Conservation (phyloP, 345 rosid genomes). For the Capsella bursapastoris region DNA sequence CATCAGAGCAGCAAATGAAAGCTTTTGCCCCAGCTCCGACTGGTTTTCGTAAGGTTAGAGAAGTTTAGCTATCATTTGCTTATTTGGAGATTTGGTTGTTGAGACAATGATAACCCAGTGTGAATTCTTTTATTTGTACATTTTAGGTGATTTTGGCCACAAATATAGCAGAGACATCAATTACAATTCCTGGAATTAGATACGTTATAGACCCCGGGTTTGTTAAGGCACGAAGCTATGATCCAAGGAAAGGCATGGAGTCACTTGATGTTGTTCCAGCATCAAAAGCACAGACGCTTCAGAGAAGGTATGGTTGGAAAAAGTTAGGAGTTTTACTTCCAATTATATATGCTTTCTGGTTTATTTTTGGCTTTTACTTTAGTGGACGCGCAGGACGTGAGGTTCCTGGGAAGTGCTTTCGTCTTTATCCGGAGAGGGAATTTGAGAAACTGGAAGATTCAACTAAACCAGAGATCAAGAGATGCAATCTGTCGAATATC, state of each 20-base stretch:
- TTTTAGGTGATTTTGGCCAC: slow-evolving; percentile 86
- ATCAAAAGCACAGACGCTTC: slow-evolving; percentile 91
- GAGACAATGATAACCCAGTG: slow-evolving; percentile 22
- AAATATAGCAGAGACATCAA: slow-evolving; percentile 96
- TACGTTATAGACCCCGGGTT: slow-evolving; percentile 93
- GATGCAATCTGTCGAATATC: slow-evolving; percentile 90
- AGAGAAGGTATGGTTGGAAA: slow-evolving; percentile 67
- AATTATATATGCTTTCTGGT: not conserved
- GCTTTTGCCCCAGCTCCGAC: slow-evolving; percentile 71
- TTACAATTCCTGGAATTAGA: slow-evolving; percentile 92
- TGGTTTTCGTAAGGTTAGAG: slow-evolving; percentile 80
- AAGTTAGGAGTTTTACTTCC: slow-evolving; percentile 3
- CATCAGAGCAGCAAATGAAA: slow-evolving; percentile 86
- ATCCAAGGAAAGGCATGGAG: slow-evolving; percentile 85
- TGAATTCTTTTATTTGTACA: not conserved
- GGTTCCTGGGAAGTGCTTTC: slow-evolving; percentile 93
- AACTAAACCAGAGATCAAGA: slow-evolving; percentile 88
- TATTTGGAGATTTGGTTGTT: slow-evolving; percentile 8
- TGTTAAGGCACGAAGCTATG: slow-evolving; percentile 84
- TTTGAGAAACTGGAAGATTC: slow-evolving; percentile 92
- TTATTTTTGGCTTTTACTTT: slow-evolving; percentile 39
- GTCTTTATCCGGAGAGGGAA: slow-evolving; percentile 87
- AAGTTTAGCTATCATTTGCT: not conserved
- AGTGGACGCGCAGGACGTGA: slow-evolving; percentile 99
- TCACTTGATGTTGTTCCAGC: slow-evolving; percentile 74